These are phyloP conservation scores for Brassica rapa DNA, from an alignment of 345 rosid species.

Conservation along the genomic window DNA sequence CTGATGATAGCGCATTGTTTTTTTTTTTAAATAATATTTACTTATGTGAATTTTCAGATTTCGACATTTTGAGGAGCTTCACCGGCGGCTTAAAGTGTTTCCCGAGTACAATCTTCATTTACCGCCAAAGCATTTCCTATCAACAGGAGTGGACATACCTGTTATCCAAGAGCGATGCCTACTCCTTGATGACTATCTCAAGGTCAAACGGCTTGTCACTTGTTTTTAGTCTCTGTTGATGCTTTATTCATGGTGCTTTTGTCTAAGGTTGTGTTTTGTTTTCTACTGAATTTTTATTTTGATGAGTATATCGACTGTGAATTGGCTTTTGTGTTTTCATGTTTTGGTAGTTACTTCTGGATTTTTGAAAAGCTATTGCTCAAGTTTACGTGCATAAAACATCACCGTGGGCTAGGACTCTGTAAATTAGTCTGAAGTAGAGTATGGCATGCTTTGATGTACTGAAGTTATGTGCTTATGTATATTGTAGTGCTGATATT, in stretches of 20 bases:
- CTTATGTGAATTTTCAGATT: constrained; percentile 50
- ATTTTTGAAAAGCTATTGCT: constrained; percentile 14
- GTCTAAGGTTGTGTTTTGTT: not conserved
- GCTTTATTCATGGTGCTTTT: constrained; percentile 11
- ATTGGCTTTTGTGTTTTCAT: constrained; percentile 20
- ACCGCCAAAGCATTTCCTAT: constrained; percentile 97
- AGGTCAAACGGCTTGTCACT: constrained; percentile 54
- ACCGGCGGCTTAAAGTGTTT: constrained; percentile 88
- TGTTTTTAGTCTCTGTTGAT: constrained; percentile 21
- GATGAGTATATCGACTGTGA: constrained; percentile 19
- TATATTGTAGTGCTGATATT: constrained; percentile 14
- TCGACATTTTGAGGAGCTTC: constrained; percentile 99
- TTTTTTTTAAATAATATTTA: not conserved
- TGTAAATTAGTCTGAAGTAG: constrained; percentile 9
- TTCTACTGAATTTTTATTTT: not conserved
- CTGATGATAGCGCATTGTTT: constrained; percentile 8
- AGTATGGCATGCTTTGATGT: constrained; percentile 24
- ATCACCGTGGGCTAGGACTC: not conserved
- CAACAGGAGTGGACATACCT: constrained; percentile 78
- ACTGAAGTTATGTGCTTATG: not conserved
- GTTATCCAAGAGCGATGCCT: constrained; percentile 89
- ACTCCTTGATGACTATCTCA: constrained; percentile 81
- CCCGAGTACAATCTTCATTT: constrained; percentile 87
- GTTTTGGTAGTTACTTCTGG: constrained; percentile 20
- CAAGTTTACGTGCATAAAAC: not conserved